Evolutionary conservation across 2,329 filamentous ascomycete species (phyloP).

Genomic region (Aspergillus ochraceus): DNA sequence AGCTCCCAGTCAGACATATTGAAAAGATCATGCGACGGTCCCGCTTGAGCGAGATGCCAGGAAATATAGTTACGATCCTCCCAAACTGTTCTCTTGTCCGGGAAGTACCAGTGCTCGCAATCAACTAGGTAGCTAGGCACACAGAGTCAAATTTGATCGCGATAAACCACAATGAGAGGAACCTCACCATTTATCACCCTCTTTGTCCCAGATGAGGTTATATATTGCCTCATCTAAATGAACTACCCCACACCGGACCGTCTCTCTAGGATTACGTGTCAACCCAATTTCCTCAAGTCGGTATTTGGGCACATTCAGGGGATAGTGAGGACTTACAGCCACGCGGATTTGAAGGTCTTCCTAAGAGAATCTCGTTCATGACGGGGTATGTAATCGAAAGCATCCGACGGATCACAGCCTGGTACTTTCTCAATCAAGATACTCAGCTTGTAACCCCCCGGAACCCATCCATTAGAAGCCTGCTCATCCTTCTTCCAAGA

Average conservation of each 20-base stretch:
- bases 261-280: not conserved
- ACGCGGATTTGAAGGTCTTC: not conserved
- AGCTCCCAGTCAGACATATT: constrained; percentile 4
- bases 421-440: constrained; percentile 6
- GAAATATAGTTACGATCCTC: not conserved
- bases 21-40: not conserved
- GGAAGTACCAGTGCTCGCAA: not conserved
- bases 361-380: not conserved
- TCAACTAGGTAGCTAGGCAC: not conserved
- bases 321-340: not conserved
- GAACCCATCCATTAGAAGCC: not conserved
- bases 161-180: not conserved
- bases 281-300: not conserved
- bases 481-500: not conserved
- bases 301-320: too few relatives aligned
- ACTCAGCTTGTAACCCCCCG: not conserved
- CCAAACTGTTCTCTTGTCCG: not conserved
- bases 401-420: not conserved
- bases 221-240: not conserved
- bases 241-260: not conserved
- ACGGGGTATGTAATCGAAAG: not conserved
- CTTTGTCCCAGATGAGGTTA: constrained; percentile 3
- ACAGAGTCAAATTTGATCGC: not conserved
- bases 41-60: not conserved
- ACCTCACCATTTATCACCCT: not conserved